Evolutionary conservation across 2,329 filamentous ascomycete species (phyloP).

Genomic region (Cryphonectria parasitica): DNA sequence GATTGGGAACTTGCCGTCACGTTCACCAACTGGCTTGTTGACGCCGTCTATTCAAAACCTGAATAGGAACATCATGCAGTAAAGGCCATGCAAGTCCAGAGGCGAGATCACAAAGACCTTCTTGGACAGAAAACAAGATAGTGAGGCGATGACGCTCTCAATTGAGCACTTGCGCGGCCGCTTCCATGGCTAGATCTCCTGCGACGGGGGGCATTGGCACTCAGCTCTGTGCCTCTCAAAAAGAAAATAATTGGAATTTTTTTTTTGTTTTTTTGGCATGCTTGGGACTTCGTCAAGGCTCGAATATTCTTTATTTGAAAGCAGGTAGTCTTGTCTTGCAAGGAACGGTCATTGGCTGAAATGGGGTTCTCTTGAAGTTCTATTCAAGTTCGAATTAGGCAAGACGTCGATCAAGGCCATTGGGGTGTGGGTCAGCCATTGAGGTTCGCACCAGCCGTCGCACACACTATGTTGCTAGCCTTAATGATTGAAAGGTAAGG

Average conservation of each 20-base stretch:
- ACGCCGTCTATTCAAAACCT: conserved; percentile 8
- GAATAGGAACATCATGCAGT: conserved; percentile 15
- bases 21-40: neutral
- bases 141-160: neutral
- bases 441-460: neutral
- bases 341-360: neutral
- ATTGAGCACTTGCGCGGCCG: neutral
- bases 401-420: conserved; percentile 1
- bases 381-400: conserved; percentile 22
- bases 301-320: neutral
- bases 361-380: conserved; percentile 5
- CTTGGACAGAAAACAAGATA: neutral
- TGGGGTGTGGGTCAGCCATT: neutral
- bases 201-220: neutral
- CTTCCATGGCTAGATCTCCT: neutral
- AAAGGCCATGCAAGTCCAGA: neutral
- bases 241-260: neutral
- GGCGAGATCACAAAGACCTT: neutral
- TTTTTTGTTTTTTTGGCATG: too few species aligned
- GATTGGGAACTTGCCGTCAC: neutral
- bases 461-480: neutral
- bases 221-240: neutral
- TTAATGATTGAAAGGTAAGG: neutral
- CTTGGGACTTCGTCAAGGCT: neutral
- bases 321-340: neutral